A percentile compares a stretch with the other conserved stretches of the same genome.
Evolutionary conservation across 768 basidiomycete species (phyloP).

Genomic region (Daedaleopsis nitida): DNA sequence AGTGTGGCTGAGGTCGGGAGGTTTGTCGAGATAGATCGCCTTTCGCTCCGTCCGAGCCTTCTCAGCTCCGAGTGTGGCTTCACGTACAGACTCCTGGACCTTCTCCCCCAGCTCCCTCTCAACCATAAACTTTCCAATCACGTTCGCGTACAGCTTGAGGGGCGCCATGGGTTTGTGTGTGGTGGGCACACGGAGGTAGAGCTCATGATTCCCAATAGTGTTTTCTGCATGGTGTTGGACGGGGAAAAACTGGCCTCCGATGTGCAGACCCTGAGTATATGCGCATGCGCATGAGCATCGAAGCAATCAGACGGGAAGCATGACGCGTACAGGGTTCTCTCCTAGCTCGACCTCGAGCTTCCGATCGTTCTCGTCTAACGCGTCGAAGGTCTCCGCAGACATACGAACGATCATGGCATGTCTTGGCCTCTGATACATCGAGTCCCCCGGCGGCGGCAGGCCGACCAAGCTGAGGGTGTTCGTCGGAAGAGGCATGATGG

Average conservation of each 20-base stretch:
- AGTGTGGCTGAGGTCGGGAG: slow-evolving; percentile 30
- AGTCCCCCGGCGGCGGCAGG: slow-evolving; percentile 55
- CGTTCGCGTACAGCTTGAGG: slow-evolving; percentile 72
- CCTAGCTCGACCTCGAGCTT: slow-evolving; percentile 65
- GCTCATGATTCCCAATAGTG: slow-evolving; percentile 53
- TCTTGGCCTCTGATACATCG: slow-evolving; percentile 62
- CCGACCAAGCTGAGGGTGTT: slow-evolving; percentile 61
- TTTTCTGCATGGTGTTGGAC: slow-evolving; percentile 57
- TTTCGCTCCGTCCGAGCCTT: slow-evolving; percentile 51
- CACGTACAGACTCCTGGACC: slow-evolving; percentile 45
- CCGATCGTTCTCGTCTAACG: slow-evolving; percentile 53
- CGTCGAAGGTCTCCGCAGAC: slow-evolving; percentile 71
- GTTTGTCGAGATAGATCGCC: slow-evolving; percentile 44
- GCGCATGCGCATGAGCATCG: background rate
- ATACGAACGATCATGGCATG: slow-evolving; percentile 76
- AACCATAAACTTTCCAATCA: slow-evolving; percentile 72
- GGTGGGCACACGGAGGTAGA: slow-evolving; percentile 68
- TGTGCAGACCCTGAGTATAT: slow-evolving; percentile 56
- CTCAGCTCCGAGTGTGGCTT: slow-evolving; percentile 38
- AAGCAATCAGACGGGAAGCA: slow-evolving; percentile 4
- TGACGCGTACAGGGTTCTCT: slow-evolving; percentile 52
- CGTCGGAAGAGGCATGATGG: slow-evolving; percentile 65
- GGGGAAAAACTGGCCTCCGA: slow-evolving; percentile 65
- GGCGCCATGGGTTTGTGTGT: slow-evolving; percentile 61
- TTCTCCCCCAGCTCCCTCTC: slow-evolving; percentile 57